Conservation (phyloP, 257 asterid genomes). For the Primulina huaijiensis region DNA sequence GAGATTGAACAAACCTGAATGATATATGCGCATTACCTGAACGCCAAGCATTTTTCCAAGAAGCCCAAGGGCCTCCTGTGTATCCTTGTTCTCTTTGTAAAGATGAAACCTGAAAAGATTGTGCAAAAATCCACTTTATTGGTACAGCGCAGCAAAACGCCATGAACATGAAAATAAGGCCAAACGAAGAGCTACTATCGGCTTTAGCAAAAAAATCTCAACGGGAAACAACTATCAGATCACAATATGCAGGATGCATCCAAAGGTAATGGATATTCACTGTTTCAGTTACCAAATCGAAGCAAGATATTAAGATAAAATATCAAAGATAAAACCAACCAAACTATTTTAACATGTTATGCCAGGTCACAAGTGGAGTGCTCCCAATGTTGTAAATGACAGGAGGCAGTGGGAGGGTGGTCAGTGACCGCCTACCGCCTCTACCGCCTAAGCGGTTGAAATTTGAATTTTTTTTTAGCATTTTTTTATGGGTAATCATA, state of each 20-base stretch:
- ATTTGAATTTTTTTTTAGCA: too few relatives aligned
- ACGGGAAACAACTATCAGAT: neutral
- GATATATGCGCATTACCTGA: constrained; percentile 55
- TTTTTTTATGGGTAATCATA: too few relatives aligned
- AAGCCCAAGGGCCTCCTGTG: constrained; percentile 87
- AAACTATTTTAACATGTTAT: neutral
- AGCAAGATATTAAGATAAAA: neutral
- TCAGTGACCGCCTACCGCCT: too few relatives aligned
- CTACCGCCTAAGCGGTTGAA: too few relatives aligned
- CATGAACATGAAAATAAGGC: constrained; percentile 15
- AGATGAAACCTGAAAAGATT: constrained; percentile 69
- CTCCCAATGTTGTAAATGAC: neutral
- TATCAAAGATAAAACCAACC: neutral
- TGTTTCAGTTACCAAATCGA: neutral
- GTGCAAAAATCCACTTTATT: constrained; percentile 23
- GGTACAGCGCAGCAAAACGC: constrained; percentile 9
- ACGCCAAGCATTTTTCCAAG: constrained; percentile 89
- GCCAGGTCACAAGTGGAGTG: neutral
- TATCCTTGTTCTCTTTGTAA: constrained; percentile 97
- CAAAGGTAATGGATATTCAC: constrained; percentile 7
- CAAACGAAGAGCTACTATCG: constrained; percentile 13
- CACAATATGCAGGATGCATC: neutral
- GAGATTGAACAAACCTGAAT: constrained; percentile 18
- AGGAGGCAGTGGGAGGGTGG: too few relatives aligned
- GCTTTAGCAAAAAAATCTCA: constrained; percentile 9